Conservation (phyloP, 352 stramenopile genomes). For the Aphanomyces astaci region DNA sequence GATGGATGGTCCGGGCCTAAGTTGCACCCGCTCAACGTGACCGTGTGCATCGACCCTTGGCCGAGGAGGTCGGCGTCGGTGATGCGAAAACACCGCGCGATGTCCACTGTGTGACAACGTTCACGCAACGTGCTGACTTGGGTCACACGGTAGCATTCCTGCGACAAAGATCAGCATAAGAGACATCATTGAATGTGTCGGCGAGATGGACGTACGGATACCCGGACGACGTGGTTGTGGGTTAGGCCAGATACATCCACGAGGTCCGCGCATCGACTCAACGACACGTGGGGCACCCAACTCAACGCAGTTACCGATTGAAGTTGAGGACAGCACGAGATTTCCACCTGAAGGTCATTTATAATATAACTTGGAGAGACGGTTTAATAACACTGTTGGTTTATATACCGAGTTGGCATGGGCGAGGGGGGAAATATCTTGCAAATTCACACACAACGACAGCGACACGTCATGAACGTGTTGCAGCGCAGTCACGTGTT, state of each 20-base stretch:
- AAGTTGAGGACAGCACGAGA: constrained; percentile 54
- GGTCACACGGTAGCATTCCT: constrained; percentile 45
- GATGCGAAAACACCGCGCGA: constrained; percentile 40
- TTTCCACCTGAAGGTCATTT: constrained; percentile 37
- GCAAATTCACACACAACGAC: constrained; percentile 54
- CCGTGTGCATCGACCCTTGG: constrained; percentile 30
- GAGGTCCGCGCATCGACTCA: constrained; percentile 45
- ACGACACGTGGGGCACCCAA: constrained; percentile 44
- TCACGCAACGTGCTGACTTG: constrained; percentile 34
- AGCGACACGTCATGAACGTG: constrained; percentile 40
- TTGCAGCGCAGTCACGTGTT: constrained; percentile 37
- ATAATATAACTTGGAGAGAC: no score
- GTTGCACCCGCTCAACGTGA: constrained; percentile 56
- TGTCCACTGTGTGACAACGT: constrained; percentile 33
- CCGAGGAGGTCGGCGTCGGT: constrained; percentile 34
- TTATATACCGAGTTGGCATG: constrained; percentile 45
- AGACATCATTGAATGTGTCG: background rate
- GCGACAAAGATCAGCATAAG: background rate
- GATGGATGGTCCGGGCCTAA: constrained; percentile 30
- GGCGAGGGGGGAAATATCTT: constrained; percentile 37
- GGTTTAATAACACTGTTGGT: no score
- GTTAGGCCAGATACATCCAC: constrained; percentile 35
- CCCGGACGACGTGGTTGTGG: constrained; percentile 35
- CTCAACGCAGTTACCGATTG: constrained; percentile 37
- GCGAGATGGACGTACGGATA: constrained; percentile 25